Evolutionary conservation across 768 basidiomycete species (phyloP).

Genomic region (Tricholoma flavovirens): DNA sequence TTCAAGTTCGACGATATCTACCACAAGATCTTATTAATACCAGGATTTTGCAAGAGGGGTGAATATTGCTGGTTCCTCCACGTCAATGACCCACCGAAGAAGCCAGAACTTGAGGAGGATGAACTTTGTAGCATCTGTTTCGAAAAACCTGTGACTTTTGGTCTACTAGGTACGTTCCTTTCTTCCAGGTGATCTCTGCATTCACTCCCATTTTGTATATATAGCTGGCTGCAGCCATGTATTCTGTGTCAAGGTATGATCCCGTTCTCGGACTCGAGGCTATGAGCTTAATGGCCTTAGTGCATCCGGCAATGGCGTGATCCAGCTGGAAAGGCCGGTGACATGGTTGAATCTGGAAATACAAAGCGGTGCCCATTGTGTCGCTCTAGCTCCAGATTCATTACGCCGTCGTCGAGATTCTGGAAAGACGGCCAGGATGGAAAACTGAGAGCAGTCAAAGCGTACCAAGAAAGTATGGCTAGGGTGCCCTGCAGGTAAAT

Average conservation of each 20-base stretch:
- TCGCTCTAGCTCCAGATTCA: conserved; percentile 57
- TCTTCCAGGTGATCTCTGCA: neutral
- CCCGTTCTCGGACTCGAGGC: neutral
- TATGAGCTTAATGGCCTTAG: conserved; percentile 27
- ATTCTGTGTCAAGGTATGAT: conserved; percentile 64
- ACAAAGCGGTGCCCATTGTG: conserved; percentile 81
- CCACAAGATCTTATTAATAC: neutral
- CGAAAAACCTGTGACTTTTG: conserved; percentile 65
- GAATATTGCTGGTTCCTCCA: conserved; percentile 76
- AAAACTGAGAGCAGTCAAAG: conserved; percentile 45
- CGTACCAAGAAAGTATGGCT: conserved; percentile 71
- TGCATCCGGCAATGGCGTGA: conserved; percentile 80
- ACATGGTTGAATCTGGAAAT: conserved; percentile 48
- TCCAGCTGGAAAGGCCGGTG: conserved; percentile 44
- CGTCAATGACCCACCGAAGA: conserved; percentile 21
- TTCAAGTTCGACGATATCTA: neutral
- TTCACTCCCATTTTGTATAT: neutral
- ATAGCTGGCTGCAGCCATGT: conserved; percentile 71
- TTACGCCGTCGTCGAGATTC: conserved; percentile 70
- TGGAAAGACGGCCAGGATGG: conserved; percentile 47
- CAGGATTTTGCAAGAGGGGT: conserved; percentile 69
- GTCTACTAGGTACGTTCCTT: conserved; percentile 50
- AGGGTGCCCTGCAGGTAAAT: conserved; percentile 62
- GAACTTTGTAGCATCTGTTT: conserved; percentile 68
- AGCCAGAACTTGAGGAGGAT: conserved; percentile 34